A percentile compares a stretch with the other conserved stretches of the same genome.
Evolutionary conservation across 495 filamentous ascomycete genomes (phyloP).

Genomic region (Hapsidospora chrysogenum): DNA sequence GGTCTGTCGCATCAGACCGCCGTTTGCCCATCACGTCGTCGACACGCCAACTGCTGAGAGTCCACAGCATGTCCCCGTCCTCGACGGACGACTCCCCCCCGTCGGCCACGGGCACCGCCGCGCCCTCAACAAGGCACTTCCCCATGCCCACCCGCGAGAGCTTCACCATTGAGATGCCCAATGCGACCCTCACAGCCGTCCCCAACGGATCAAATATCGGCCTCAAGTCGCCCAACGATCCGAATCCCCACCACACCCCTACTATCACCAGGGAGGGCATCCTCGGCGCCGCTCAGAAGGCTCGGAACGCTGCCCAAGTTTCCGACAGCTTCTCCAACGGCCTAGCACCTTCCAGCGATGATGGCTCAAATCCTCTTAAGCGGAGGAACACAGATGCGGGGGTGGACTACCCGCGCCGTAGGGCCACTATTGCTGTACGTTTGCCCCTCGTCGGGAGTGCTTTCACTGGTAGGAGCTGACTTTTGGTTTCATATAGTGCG

Average conservation of each 20-base stretch:
- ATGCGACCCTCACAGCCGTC: conserved; percentile 20
- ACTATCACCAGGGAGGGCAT: conserved; percentile 40
- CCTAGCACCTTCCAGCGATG: conserved; percentile 21
- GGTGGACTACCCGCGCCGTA: conserved; percentile 49
- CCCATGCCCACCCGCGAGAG: conserved; percentile 24
- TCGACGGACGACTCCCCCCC: conserved; percentile 33
- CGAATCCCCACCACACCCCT: conserved; percentile 27
- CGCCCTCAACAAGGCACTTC: conserved; percentile 22
- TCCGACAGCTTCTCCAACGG: conserved; percentile 23
- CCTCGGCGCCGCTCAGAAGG: conserved; percentile 39
- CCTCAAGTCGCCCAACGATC: conserved; percentile 31
- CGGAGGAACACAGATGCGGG: conserved; percentile 49
- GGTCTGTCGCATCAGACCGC: too few species aligned
- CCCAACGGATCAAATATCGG: conserved; percentile 24
- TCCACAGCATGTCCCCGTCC: conserved; percentile 28
- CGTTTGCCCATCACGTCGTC: too few species aligned
- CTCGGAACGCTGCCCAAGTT: conserved; percentile 35
- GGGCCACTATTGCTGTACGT: conserved; percentile 59
- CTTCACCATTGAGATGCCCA: conserved; percentile 30
- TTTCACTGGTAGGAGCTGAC: conserved; percentile 11
- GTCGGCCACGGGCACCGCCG: conserved; percentile 21
- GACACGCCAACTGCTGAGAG: too few species aligned
- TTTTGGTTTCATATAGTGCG: conserved; percentile 48
- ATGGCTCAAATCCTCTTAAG: conserved; percentile 38
- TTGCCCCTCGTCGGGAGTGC: too few species aligned